Conservation (phyloP, 2,329 filamentous ascomycete species). For the Penicillium verrucosum region DNA sequence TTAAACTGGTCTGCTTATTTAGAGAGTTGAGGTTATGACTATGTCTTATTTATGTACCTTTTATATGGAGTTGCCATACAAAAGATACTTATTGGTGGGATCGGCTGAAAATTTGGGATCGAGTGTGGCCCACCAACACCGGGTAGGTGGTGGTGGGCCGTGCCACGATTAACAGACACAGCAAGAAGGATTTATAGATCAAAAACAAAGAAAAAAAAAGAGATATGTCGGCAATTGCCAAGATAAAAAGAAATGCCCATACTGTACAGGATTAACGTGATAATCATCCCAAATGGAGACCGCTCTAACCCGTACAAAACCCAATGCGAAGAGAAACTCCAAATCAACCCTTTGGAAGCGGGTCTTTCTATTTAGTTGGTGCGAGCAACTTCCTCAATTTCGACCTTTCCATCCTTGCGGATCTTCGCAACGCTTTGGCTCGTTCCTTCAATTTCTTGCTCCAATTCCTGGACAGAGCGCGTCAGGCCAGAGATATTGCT, state of each 20-base stretch:
- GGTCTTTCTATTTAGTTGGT: slow-evolving; percentile 17
- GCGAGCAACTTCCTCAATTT: slow-evolving; percentile 49
- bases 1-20: too few species aligned
- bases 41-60: too few species aligned
- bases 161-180: too few species aligned
- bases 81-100: too few species aligned
- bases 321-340: slow-evolving; percentile 13
- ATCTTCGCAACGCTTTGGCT: slow-evolving; percentile 52
- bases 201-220: slow-evolving; percentile 2
- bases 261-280: slow-evolving; percentile 24
- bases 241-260: slow-evolving; percentile 19
- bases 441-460: slow-evolving; percentile 31
- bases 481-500: slow-evolving; percentile 25
- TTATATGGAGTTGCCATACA: too few species aligned
- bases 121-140: too few species aligned
- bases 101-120: too few species aligned
- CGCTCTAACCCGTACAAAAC: slow-evolving; percentile 17
- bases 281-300: slow-evolving; percentile 16
- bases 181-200: background rate
- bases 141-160: too few species aligned
- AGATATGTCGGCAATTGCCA: slow-evolving; percentile 13
- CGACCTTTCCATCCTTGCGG: slow-evolving; percentile 62
- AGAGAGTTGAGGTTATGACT: too few species aligned
- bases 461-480: slow-evolving; percentile 29
- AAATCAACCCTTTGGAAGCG: slow-evolving; percentile 8